A percentile compares a stretch with the other conserved stretches of the same genome.
Conservation (phyloP, 2,329 filamentous ascomycete species). For the Gaeumannomyces sp. region DNA sequence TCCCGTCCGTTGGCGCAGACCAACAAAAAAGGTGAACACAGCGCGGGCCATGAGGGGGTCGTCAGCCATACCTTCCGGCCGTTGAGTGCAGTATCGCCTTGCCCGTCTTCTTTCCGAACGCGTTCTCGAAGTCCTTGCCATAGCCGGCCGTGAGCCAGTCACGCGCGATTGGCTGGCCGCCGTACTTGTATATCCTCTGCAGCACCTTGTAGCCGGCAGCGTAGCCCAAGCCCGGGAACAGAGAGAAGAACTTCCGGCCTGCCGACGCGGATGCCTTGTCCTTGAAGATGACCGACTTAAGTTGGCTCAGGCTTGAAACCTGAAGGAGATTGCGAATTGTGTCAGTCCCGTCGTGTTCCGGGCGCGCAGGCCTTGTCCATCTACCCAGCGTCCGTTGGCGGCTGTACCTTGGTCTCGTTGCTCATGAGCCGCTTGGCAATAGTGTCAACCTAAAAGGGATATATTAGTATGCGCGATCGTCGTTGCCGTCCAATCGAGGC, state of each 20-base stretch:
- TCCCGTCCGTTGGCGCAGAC: conserved; percentile 4
- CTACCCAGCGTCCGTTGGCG: conserved; percentile 9
- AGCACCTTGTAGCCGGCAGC: conserved; percentile 97
- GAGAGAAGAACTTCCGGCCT: conserved; percentile 78
- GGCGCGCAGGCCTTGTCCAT: background rate
- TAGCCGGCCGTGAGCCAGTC: conserved; percentile 82
- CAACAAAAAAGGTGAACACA: background rate
- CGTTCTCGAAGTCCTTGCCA: conserved; percentile 73
- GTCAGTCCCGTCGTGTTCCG: background rate
- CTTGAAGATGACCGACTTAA: conserved; percentile 93
- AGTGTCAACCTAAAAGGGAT: conserved; percentile 70
- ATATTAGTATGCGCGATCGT: conserved; percentile 3
- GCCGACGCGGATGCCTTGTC: conserved; percentile 69
- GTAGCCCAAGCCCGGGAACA: conserved; percentile 96
- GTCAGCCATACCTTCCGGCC: conserved; percentile 64
- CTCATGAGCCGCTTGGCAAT: conserved; percentile 99
- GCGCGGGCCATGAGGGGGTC: background rate
- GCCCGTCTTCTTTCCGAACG: conserved; percentile 94
- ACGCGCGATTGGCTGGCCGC: conserved; percentile 88
- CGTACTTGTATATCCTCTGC: conserved; percentile 98
- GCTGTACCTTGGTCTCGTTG: conserved; percentile 74
- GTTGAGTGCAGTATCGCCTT: conserved; percentile 98
- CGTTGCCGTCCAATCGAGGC: background rate
- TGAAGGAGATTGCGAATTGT: conserved; percentile 20
- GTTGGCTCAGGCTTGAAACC: conserved; percentile 53